Evolutionary conservation across 768 basidiomycete genomes (phyloP).

Genomic region (Coprinopsis cinerea): DNA sequence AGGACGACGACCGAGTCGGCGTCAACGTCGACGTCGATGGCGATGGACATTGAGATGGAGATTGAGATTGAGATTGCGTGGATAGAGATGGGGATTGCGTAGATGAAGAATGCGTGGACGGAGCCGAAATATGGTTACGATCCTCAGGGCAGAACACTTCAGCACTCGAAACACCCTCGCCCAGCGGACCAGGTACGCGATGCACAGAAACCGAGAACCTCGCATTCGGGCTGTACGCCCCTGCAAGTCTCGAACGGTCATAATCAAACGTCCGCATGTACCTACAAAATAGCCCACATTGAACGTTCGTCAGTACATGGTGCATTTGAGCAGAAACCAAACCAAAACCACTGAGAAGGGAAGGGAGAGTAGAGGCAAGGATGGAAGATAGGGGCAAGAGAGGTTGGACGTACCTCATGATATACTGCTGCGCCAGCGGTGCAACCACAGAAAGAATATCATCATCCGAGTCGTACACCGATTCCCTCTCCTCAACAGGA

Average conservation of each 20-base stretch:
- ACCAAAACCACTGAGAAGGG: neutral
- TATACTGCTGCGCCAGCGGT: neutral
- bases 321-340: neutral
- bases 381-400: no score
- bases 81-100: neutral
- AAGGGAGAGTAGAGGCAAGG: neutral
- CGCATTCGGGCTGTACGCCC: slow-evolving; percentile 2
- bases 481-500: neutral
- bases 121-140: neutral
- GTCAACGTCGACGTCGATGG: neutral
- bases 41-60: neutral
- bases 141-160: neutral
- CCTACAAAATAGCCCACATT: neutral
- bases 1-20: no score
- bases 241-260: neutral
- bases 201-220: slow-evolving; percentile 1
- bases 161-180: neutral
- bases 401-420: neutral
- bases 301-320: neutral
- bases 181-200: neutral
- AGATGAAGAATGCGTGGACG: neutral
- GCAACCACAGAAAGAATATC: neutral
- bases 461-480: neutral
- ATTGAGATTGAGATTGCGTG: neutral
- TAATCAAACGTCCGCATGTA: slow-evolving; percentile 4